Percentiles rank a stretch among this genome's conserved stretches.
phyloP scores from a whole-genome alignment of 2,329 filamentous ascomycete species.

The Annulohypoxylon truncatum region DNA sequence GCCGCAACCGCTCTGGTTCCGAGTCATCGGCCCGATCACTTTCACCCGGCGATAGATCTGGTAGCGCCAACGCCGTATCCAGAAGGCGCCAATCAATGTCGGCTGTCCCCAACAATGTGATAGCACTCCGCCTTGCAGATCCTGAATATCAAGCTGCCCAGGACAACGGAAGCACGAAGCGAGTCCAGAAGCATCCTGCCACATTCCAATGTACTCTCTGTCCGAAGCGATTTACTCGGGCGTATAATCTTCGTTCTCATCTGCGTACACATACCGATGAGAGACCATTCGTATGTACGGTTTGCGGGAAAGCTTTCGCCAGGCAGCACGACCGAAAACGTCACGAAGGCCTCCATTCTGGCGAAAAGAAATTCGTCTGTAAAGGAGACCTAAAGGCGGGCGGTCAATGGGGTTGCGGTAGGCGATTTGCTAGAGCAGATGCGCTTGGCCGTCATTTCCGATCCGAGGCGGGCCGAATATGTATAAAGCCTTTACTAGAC shows the following conservation, averaged over 20 bases:
- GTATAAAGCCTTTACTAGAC: constrained; percentile 96
- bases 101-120: constrained; percentile 70
- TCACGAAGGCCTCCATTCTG: constrained; percentile 94
- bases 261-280: constrained; percentile 97
- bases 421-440: constrained; percentile 94
- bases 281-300: constrained; percentile 94
- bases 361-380: constrained; percentile 99
- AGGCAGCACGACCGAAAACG: constrained; percentile 97
- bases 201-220: constrained; percentile 96
- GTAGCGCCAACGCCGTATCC: constrained; percentile 57
- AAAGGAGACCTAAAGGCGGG: constrained; percentile 87
- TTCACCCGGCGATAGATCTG: constrained; percentile 68
- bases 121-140: constrained; percentile 92
- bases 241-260: constrained; percentile 96
- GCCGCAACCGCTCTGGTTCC: constrained; percentile 57
- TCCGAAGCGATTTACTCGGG: constrained; percentile 94
- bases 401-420: constrained; percentile 90
- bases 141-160: constrained; percentile 81
- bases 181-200: constrained; percentile 96
- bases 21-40: constrained; percentile 56
- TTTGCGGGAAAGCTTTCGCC: constrained; percentile 97
- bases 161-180: constrained; percentile 72
- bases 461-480: constrained; percentile 93
- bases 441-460: constrained; percentile 94
- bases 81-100: constrained; percentile 72